Percentiles rank a stretch among this genome's conserved stretches.
Evolutionary conservation across 2,329 filamentous ascomycete species (phyloP).

Genomic region (Fusarium sp.): DNA sequence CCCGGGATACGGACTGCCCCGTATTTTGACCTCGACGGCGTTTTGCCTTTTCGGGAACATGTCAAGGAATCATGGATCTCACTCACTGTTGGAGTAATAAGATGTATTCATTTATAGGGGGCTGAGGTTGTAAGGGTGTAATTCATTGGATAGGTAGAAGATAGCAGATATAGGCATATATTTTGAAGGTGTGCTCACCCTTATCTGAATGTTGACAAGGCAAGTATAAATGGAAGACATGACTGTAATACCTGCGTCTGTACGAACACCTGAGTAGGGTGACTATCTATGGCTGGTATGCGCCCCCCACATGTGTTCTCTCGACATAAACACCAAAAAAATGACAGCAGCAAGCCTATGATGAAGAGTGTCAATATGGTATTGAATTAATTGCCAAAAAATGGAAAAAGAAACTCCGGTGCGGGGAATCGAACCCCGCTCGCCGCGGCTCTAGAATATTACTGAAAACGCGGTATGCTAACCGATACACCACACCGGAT

Average conservation of each 20-base stretch:
- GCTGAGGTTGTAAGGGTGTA: neutral
- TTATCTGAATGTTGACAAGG: neutral
- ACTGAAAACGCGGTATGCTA: conserved; percentile 45
- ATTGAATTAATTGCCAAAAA: no score
- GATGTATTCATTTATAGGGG: neutral
- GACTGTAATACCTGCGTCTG: no score
- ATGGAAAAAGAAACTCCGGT: conserved; percentile 20
- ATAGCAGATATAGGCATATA: neutral
- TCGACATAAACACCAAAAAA: neutral
- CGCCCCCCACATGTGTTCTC: no score
- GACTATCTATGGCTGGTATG: no score
- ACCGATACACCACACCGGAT: conserved; percentile 45
- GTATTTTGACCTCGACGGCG: neutral
- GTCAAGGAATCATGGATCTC: conserved; percentile 8
- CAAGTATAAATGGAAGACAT: no score
- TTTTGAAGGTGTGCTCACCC: neutral
- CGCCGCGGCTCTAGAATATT: conserved; percentile 22
- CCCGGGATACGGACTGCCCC: conserved; percentile 20
- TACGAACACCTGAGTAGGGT: no score
- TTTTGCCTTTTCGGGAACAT: conserved; percentile 20
- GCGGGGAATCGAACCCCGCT: conserved; percentile 43
- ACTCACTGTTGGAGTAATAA: neutral
- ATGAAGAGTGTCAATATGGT: no score
- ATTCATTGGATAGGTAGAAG: neutral
- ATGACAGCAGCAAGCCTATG: neutral